These are phyloP conservation scores for Yamadazyma kanchanaburiensis DNA, from an alignment of 1,139 yeast species.

Conservation along the genomic window DNA sequence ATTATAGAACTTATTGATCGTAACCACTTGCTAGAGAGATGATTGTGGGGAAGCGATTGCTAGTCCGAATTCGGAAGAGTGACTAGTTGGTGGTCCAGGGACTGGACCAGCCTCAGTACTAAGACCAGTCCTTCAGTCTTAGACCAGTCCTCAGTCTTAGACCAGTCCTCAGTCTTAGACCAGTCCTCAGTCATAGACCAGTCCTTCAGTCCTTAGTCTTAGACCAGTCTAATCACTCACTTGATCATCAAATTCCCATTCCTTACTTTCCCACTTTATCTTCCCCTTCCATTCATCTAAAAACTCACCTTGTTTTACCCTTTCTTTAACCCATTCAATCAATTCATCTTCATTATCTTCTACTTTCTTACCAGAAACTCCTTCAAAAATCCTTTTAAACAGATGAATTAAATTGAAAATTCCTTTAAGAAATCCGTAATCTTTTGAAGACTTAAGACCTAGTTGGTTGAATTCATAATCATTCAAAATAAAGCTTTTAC, in stretches of 20 bases:
- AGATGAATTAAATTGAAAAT: slow-evolving; percentile 63
- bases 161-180: too few species aligned
- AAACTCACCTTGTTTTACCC: slow-evolving; percentile 18
- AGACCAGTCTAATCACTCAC: slow-evolving; percentile 7
- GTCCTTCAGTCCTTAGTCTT: too few species aligned
- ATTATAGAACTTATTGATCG: too few species aligned
- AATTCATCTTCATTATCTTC: not conserved
- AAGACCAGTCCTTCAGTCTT: too few species aligned
- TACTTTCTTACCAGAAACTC: slow-evolving; percentile 20
- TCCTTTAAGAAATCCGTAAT: slow-evolving; percentile 84
- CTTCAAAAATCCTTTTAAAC: slow-evolving; percentile 50
- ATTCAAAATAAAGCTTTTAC: slow-evolving; percentile 72
- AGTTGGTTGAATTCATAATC: slow-evolving; percentile 8
- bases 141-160: too few species aligned
- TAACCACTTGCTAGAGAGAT: too few species aligned
- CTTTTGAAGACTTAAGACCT: slow-evolving; percentile 27
- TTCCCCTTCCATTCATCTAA: slow-evolving; percentile 4
- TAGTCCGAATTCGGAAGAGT: too few species aligned
- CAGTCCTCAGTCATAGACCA: too few species aligned
- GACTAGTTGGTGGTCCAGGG: too few species aligned
- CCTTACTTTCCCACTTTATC: slow-evolving; percentile 3
- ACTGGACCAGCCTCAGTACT: too few species aligned
- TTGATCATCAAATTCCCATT: slow-evolving; percentile 9
- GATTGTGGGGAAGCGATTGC: too few species aligned
- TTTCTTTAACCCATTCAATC: too few species aligned